These are phyloP conservation scores for Skeletonema potamos DNA, from an alignment of 108 stramenopile genomes.

Conservation along the genomic window DNA sequence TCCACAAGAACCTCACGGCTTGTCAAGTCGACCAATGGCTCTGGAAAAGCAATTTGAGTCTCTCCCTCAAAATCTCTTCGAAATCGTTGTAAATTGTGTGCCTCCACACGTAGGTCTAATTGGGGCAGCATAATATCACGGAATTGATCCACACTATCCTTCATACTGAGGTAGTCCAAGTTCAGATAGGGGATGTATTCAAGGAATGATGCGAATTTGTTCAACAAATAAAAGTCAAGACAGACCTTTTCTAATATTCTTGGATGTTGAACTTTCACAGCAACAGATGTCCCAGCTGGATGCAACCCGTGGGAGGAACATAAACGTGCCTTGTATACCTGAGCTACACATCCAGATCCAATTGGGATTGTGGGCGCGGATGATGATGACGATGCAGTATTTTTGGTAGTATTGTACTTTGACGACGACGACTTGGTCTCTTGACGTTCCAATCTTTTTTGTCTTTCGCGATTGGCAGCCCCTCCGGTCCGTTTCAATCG, in stretches of 20 bases:
- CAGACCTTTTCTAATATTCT: slow-evolving; percentile 80
- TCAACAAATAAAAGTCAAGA: slow-evolving; percentile 86
- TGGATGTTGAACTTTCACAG: slow-evolving; percentile 91
- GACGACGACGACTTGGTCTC: not conserved
- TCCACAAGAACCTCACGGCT: slow-evolving; percentile 75
- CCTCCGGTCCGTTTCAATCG: slow-evolving; percentile 18
- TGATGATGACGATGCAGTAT: no score
- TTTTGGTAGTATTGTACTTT: no score
- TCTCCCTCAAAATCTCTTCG: slow-evolving; percentile 70
- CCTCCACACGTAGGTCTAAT: slow-evolving; percentile 84
- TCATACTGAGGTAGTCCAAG: slow-evolving; percentile 73
- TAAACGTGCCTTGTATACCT: slow-evolving; percentile 77
- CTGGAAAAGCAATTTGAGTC: slow-evolving; percentile 66
- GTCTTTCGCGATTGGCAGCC: slow-evolving; percentile 25
- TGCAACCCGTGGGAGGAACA: slow-evolving; percentile 31
- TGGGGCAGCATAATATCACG: slow-evolving; percentile 83
- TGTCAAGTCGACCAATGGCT: slow-evolving; percentile 74
- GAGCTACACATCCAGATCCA: slow-evolving; percentile 89
- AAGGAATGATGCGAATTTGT: slow-evolving; percentile 59
- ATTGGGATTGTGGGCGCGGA: slow-evolving; percentile 51
- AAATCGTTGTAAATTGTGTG: slow-evolving; percentile 72
- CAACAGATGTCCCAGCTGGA: slow-evolving; percentile 66
- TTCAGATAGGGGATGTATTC: slow-evolving; percentile 72
- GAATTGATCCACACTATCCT: slow-evolving; percentile 85
- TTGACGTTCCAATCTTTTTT: slow-evolving; percentile 19